phyloP scores from a whole-genome alignment of 768 basidiomycete genomes.

The Pleurotus citrinopileatus region DNA sequence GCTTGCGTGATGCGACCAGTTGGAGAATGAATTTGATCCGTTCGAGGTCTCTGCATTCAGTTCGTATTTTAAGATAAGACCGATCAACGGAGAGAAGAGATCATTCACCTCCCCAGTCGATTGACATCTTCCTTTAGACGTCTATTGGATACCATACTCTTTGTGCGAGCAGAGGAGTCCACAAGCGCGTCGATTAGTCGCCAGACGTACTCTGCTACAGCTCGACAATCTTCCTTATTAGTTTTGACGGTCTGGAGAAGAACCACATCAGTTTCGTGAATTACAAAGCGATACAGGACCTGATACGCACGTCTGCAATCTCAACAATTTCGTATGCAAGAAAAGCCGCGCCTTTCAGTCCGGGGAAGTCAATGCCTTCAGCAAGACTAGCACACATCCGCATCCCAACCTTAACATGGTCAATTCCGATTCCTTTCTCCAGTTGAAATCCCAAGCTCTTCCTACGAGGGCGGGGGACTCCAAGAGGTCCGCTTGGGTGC shows the following conservation, averaged over 20 bases:
- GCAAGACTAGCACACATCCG: conserved; percentile 3
- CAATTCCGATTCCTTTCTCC: conserved; percentile 5
- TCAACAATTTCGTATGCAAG: conserved; percentile 7
- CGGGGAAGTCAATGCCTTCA: conserved; percentile 7
- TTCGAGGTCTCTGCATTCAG: background rate
- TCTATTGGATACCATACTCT: background rate
- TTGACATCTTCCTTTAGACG: conserved; percentile 4
- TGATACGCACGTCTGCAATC: background rate
- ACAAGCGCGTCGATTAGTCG: conserved; percentile 7
- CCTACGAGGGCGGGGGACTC: conserved; percentile 2
- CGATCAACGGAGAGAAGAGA: background rate
- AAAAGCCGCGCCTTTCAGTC: conserved; percentile 4
- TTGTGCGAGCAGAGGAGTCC: conserved; percentile 5
- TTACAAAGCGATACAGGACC: no score
- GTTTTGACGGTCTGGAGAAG: background rate
- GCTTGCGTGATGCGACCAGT: background rate
- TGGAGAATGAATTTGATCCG: conserved; percentile 8
- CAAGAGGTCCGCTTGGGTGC: background rate
- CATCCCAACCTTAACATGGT: conserved; percentile 10
- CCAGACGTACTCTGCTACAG: conserved; percentile 7
- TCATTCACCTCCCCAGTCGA: conserved; percentile 1
- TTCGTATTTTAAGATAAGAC: background rate
- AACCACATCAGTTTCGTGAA: no score
- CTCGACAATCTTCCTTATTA: conserved; percentile 6
- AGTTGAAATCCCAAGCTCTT: conserved; percentile 5